A percentile compares a stretch with the other conserved stretches of the same genome.
phyloP scores from a whole-genome alignment of 257 asterid species.

The Solanum etuberosum region DNA sequence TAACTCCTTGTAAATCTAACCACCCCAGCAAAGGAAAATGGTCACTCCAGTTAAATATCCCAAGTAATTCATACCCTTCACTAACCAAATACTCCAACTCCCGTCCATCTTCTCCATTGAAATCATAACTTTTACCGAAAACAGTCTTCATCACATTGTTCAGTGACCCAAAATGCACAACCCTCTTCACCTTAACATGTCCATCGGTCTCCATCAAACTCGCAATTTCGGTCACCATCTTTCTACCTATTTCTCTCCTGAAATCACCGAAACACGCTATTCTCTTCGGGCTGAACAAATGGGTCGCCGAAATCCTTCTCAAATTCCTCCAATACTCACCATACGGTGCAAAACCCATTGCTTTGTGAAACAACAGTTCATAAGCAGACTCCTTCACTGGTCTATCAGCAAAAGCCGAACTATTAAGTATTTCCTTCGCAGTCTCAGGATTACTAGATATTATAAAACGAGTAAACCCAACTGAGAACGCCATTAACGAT shows the following conservation, averaged over 20 bases:
- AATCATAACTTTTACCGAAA: slow-evolving; percentile 46
- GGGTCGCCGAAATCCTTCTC: slow-evolving; percentile 52
- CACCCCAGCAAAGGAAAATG: slow-evolving; percentile 59
- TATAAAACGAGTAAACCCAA: slow-evolving; percentile 68
- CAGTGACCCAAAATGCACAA: slow-evolving; percentile 47
- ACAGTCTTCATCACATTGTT: slow-evolving; percentile 76
- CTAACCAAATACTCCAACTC: slow-evolving; percentile 41
- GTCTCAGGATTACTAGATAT: slow-evolving; percentile 50
- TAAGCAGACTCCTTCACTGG: slow-evolving; percentile 73
- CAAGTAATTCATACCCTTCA: slow-evolving; percentile 67
- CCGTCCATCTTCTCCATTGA: slow-evolving; percentile 10
- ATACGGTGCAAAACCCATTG: slow-evolving; percentile 87
- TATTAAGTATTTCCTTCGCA: slow-evolving; percentile 48
- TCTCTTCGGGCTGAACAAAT: slow-evolving; percentile 54
- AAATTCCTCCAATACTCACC: slow-evolving; percentile 74
- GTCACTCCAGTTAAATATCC: slow-evolving; percentile 68
- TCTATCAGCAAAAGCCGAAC: slow-evolving; percentile 77
- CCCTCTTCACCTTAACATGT: slow-evolving; percentile 25
- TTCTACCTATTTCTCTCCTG: slow-evolving; percentile 33
- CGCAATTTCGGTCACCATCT: slow-evolving; percentile 34
- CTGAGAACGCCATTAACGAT: slow-evolving; percentile 64
- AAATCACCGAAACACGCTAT: slow-evolving; percentile 22
- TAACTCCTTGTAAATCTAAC: slow-evolving; percentile 67
- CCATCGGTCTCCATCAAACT: slow-evolving; percentile 19
- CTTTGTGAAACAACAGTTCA: slow-evolving; percentile 55